phyloP scores from a whole-genome alignment of 306 rosid genomes.

The Cicer judaicum region DNA sequence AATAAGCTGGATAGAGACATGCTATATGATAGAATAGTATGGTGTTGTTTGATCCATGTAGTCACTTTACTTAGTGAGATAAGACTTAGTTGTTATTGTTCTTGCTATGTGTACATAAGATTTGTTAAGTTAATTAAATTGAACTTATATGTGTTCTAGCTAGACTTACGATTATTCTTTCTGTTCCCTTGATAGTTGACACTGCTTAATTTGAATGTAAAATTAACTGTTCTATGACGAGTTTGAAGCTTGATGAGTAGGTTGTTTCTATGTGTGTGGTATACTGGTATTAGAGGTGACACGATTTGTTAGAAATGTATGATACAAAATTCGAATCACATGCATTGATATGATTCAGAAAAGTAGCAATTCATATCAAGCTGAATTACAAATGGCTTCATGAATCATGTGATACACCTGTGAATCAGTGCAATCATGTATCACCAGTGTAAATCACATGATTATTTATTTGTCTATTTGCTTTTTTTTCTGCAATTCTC shows the following conservation, averaged over 20 bases:
- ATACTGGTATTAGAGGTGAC: neutral
- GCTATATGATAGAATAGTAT: too few relatives aligned
- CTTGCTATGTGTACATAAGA: too few relatives aligned
- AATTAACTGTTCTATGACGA: conserved; percentile 17
- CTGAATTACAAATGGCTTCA: neutral
- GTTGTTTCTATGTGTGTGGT: neutral
- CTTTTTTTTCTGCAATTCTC: neutral
- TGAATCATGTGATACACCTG: neutral
- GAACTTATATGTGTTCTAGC: neutral
- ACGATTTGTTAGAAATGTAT: neutral
- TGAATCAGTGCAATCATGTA: neutral
- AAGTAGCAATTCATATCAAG: neutral
- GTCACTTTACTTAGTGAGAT: too few relatives aligned
- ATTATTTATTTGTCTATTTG: conserved; percentile 13
- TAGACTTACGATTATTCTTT: neutral
- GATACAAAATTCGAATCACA: neutral
- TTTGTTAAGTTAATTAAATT: neutral
- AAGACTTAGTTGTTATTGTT: too few relatives aligned
- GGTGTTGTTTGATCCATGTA: too few relatives aligned
- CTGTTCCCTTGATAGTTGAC: too few relatives aligned
- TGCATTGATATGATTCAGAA: neutral
- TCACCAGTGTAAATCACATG: neutral
- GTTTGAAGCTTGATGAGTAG: conserved; percentile 37
- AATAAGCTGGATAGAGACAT: too few relatives aligned
- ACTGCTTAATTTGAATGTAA: neutral